phyloP scores from a whole-genome alignment of 306 rosid genomes.

The Calophaca sinica region DNA sequence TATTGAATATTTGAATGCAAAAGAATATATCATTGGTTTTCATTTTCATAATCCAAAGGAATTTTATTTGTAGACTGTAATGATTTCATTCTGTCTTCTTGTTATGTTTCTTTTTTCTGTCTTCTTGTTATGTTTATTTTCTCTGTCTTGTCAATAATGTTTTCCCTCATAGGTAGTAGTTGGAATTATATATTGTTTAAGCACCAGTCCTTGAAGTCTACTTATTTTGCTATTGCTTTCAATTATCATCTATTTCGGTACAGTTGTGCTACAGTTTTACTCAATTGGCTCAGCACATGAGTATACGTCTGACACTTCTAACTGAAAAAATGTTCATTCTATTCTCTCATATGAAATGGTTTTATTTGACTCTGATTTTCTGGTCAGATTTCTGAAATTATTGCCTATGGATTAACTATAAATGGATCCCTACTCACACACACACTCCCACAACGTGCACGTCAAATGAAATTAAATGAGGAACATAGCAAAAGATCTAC shows the following conservation, averaged over 20 bases:
- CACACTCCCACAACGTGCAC: no score
- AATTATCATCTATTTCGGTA: background rate
- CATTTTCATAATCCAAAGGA: background rate
- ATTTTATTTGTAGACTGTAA: constrained; percentile 13
- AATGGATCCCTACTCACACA: no score
- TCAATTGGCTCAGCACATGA: background rate
- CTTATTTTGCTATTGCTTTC: constrained; percentile 6
- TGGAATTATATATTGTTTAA: constrained; percentile 5
- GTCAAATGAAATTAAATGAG: no score
- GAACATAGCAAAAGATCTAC: no score
- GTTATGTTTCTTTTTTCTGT: constrained; percentile 29
- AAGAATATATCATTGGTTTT: background rate
- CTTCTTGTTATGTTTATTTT: constrained; percentile 34
- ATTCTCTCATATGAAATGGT: background rate
- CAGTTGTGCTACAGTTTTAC: background rate
- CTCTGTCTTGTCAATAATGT: constrained; percentile 23
- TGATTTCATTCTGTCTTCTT: constrained; percentile 25
- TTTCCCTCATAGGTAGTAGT: background rate
- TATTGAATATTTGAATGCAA: background rate
- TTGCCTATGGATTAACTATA: background rate
- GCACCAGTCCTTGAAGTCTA: background rate
- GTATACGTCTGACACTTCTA: background rate
- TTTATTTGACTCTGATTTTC: background rate
- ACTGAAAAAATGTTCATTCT: background rate
- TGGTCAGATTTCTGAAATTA: background rate